These are phyloP conservation scores for Lentinula lateritia DNA, from an alignment of 768 basidiomycete species.

Conservation along the genomic window DNA sequence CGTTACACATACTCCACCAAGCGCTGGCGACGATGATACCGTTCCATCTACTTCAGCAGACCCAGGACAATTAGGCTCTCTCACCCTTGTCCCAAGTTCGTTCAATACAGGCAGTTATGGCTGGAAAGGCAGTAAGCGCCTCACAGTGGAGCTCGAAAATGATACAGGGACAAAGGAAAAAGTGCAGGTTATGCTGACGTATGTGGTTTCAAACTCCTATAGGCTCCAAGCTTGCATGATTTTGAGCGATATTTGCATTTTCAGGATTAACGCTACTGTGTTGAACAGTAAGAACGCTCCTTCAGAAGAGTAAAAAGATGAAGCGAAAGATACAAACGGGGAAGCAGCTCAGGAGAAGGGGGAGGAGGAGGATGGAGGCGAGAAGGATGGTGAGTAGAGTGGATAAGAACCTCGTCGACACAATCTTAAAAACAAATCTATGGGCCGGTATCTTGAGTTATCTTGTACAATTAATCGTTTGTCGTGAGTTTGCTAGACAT, in stretches of 20 bases:
- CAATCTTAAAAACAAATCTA: background rate
- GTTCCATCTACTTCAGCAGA: conserved; percentile 35
- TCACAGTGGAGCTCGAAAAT: conserved; percentile 58
- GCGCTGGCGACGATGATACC: conserved; percentile 27
- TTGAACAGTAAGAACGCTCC: conserved; percentile 57
- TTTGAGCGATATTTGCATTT: background rate
- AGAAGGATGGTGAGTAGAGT: background rate
- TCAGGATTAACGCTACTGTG: conserved; percentile 76
- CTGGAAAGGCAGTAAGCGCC: conserved; percentile 73
- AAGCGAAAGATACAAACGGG: conserved; percentile 22
- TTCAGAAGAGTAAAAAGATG: conserved; percentile 26
- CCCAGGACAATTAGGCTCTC: conserved; percentile 53
- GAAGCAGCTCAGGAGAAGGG: conserved; percentile 17
- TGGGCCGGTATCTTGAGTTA: too few species aligned
- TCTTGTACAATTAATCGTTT: too few species aligned
- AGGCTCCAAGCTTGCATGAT: background rate
- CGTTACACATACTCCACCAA: conserved; percentile 61
- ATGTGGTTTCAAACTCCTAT: conserved; percentile 22
- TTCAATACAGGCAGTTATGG: conserved; percentile 79
- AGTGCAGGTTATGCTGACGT: conserved; percentile 73
- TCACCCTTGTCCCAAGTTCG: conserved; percentile 50
- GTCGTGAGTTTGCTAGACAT: too few species aligned
- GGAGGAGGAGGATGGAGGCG: conserved; percentile 17
- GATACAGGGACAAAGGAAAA: conserved; percentile 51
- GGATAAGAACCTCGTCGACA: background rate